These are phyloP conservation scores for Epichloe gansuensis DNA, from an alignment of 2,329 filamentous ascomycete genomes.

Conservation along the genomic window DNA sequence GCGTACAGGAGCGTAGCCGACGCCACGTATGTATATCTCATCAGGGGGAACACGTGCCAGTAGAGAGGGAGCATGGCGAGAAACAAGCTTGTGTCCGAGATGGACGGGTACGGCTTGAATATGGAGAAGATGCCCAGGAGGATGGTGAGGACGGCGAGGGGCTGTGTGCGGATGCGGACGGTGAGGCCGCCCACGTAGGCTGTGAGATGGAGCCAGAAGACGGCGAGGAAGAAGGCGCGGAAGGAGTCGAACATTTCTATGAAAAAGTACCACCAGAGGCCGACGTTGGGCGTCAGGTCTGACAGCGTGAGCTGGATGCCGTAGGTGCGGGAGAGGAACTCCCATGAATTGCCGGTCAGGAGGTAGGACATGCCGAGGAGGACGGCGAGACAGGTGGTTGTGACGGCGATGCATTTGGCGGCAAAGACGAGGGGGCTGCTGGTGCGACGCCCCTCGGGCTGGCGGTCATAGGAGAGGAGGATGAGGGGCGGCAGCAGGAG, in stretches of 20 bases:
- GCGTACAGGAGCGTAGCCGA: slow-evolving; percentile 76
- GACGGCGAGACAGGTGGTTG: slow-evolving; percentile 40
- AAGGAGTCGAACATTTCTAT: slow-evolving; percentile 99
- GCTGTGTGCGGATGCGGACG: slow-evolving; percentile 71
- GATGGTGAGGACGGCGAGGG: slow-evolving; percentile 73
- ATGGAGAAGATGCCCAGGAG: slow-evolving; percentile 82
- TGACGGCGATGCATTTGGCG: slow-evolving; percentile 35
- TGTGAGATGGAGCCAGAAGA: slow-evolving; percentile 93
- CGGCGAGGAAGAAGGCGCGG: slow-evolving; percentile 88
- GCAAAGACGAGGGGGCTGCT: slow-evolving; percentile 37
- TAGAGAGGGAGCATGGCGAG: slow-evolving; percentile 73
- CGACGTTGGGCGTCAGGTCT: slow-evolving; percentile 88
- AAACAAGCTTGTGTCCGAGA: slow-evolving; percentile 80
- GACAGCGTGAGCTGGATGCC: slow-evolving; percentile 83
- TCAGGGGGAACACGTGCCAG: slow-evolving; percentile 82
- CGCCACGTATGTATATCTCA: slow-evolving; percentile 86
- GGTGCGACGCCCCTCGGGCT: slow-evolving; percentile 20
- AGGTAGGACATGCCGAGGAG: slow-evolving; percentile 61
- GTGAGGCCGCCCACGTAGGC: slow-evolving; percentile 81
- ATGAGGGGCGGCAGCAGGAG: slow-evolving; percentile 74
- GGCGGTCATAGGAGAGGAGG: slow-evolving; percentile 66
- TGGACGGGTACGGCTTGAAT: slow-evolving; percentile 94
- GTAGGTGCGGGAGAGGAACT: slow-evolving; percentile 81
- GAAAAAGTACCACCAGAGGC: slow-evolving; percentile 99
- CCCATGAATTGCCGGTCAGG: slow-evolving; percentile 67